Evolutionary conservation across 179 eudicot species (phyloP).

Genomic region (Nepenthes alata): DNA sequence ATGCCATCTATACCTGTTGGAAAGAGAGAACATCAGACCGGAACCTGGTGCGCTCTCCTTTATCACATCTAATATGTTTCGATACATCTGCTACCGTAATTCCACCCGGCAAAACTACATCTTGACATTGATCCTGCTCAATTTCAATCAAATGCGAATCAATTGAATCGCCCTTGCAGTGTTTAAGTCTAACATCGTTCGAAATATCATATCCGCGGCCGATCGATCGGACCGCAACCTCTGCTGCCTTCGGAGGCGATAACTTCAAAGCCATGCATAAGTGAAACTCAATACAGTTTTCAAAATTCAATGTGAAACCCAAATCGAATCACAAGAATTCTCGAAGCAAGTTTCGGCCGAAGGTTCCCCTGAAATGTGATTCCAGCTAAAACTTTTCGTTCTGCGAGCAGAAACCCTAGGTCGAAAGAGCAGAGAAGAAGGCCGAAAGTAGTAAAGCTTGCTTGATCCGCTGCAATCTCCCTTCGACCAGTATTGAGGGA

Average conservation of each 20-base stretch:
- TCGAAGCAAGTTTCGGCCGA: too few species aligned
- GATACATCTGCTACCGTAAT: slow-evolving; percentile 47
- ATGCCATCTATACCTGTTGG: slow-evolving; percentile 51
- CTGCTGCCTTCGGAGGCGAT: slow-evolving; percentile 61
- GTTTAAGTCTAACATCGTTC: slow-evolving; percentile 70
- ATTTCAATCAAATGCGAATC: slow-evolving; percentile 58
- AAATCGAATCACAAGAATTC: not conserved
- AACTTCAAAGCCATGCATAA: slow-evolving; percentile 54
- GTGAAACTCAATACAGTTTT: too few species aligned
- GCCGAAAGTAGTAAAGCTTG: not conserved
- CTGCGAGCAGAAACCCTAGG: slow-evolving; percentile 7
- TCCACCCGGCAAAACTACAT: slow-evolving; percentile 68
- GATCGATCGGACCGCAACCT: slow-evolving; percentile 64
- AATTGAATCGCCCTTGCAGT: slow-evolving; percentile 51
- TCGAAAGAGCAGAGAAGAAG: not conserved
- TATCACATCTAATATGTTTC: slow-evolving; percentile 68
- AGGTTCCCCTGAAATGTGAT: too few species aligned
- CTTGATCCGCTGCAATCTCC: too few species aligned
- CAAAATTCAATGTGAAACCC: not conserved
- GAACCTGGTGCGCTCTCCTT: slow-evolving; percentile 85
- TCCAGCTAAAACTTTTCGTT: not conserved
- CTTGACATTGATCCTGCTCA: slow-evolving; percentile 41
- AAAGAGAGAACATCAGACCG: slow-evolving; percentile 77
- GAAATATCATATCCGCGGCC: slow-evolving; percentile 83
- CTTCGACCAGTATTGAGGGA: too few species aligned